Evolutionary conservation across 306 rosid species (phyloP).

Genomic region (Begonia fuchsioides): DNA sequence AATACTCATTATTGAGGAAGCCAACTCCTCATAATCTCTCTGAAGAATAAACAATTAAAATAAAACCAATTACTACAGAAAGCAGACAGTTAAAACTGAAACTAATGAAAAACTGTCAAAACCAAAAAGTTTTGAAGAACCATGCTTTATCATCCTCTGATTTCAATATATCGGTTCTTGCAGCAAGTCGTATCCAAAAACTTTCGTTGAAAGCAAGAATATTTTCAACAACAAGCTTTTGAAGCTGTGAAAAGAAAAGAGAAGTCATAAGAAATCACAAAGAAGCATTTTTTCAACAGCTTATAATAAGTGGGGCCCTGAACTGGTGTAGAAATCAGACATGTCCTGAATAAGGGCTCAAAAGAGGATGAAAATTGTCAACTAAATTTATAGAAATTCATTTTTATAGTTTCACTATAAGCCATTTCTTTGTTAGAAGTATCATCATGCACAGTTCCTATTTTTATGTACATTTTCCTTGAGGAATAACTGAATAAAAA

Average conservation of each 20-base stretch:
- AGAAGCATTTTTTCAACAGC: not conserved
- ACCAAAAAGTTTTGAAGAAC: conserved; percentile 20
- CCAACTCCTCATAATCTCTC: conserved; percentile 93
- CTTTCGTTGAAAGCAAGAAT: conserved; percentile 67
- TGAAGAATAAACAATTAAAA: conserved; percentile 23
- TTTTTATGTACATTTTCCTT: too few species aligned
- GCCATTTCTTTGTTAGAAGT: too few species aligned
- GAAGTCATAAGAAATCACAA: not conserved
- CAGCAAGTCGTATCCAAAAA: conserved; percentile 86
- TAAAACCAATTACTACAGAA: conserved; percentile 7
- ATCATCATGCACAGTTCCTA: too few species aligned
- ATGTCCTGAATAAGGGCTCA: too few species aligned
- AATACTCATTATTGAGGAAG: conserved; percentile 52
- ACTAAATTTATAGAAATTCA: too few species aligned
- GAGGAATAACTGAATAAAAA: too few species aligned
- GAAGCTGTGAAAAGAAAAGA: conserved; percentile 41
- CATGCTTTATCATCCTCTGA: conserved; percentile 86
- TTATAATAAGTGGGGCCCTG: too few species aligned
- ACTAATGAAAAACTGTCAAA: conserved; percentile 4
- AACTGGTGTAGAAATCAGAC: too few species aligned
- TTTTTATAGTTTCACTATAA: too few species aligned
- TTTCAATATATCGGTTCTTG: conserved; percentile 80
- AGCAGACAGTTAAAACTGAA: conserved; percentile 5
- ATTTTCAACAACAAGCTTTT: conserved; percentile 70
- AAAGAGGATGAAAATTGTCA: too few species aligned